These are phyloP conservation scores for Penicillium sp. DNA, from an alignment of 2,329 filamentous ascomycete species.

Conservation along the genomic window DNA sequence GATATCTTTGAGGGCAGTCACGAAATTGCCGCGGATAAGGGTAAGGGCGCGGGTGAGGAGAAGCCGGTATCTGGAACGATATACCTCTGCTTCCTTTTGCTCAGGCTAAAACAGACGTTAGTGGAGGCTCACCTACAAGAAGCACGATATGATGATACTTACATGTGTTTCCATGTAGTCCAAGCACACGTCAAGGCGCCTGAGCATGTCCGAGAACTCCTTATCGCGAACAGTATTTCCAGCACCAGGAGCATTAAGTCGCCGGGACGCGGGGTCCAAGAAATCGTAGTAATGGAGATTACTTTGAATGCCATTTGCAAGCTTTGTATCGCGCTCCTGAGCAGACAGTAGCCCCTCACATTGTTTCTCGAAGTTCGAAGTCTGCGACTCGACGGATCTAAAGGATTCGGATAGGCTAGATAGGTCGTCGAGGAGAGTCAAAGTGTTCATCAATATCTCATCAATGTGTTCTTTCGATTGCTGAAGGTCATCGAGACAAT, in stretches of 20 bases:
- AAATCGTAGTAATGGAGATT: conserved; percentile 96
- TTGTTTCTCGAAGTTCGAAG: conserved; percentile 86
- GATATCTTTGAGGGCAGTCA: conserved; percentile 62
- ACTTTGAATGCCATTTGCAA: conserved; percentile 81
- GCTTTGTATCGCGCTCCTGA: conserved; percentile 72
- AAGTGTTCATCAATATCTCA: conserved; percentile 73
- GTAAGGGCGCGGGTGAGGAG: conserved; percentile 71
- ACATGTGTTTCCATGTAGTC: conserved; percentile 89
- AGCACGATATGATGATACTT: not conserved
- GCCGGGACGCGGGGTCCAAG: conserved; percentile 83
- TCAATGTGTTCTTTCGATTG: conserved; percentile 81
- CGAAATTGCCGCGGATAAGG: conserved; percentile 67
- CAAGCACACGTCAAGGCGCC: conserved; percentile 84
- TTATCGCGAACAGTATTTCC: conserved; percentile 80
- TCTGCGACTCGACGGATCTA: conserved; percentile 82
- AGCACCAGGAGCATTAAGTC: conserved; percentile 88
- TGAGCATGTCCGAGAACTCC: conserved; percentile 84
- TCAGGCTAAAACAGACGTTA: conserved; percentile 56
- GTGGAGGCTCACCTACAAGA: conserved; percentile 31
- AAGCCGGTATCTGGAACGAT: conserved; percentile 82
- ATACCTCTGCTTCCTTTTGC: conserved; percentile 84
- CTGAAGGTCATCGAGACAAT: conserved; percentile 78
- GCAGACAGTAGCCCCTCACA: conserved; percentile 85
- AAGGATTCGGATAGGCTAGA: conserved; percentile 83
- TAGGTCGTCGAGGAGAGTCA: conserved; percentile 72